Evolutionary conservation across 179 eudicot species (phyloP).

Genomic region (Pouteria campechiana): DNA sequence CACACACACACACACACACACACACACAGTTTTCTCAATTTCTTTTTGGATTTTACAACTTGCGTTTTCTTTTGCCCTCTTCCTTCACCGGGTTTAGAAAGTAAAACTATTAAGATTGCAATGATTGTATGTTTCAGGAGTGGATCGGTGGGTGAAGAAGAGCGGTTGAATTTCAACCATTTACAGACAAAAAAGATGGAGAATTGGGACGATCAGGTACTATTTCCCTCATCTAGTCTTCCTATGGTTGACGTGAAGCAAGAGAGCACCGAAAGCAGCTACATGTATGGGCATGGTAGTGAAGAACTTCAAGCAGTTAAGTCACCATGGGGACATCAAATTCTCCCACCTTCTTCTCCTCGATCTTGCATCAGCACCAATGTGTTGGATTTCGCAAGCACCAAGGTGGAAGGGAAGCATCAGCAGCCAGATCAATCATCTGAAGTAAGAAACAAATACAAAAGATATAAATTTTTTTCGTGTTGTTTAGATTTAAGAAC

Average conservation of each 20-base stretch:
- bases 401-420: conserved; percentile 26
- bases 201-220: conserved; percentile 55
- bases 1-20: no score
- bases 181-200: conserved; percentile 33
- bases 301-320: conserved; percentile 23
- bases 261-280: conserved; percentile 29
- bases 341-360: conserved; percentile 55
- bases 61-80: not conserved
- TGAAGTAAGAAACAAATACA: conserved; percentile 38
- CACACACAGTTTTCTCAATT: no score
- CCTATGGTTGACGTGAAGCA: conserved; percentile 29
- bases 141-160: conserved; percentile 47
- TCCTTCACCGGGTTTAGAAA: no score
- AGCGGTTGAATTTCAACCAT: conserved; percentile 16
- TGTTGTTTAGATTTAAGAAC: no score
- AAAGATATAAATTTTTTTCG: not conserved
- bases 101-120: not conserved
- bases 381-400: conserved; percentile 52
- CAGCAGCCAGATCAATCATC: conserved; percentile 36
- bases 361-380: conserved; percentile 52
- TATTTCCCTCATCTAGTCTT: conserved; percentile 9
- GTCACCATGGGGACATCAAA: conserved; percentile 25
- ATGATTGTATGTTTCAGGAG: conserved; percentile 17
- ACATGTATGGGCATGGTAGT: conserved; percentile 13
- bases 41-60: no score